These are phyloP conservation scores for Stipa capillata DNA, from an alignment of 176 grass and related monocot genomes.

Conservation along the genomic window DNA sequence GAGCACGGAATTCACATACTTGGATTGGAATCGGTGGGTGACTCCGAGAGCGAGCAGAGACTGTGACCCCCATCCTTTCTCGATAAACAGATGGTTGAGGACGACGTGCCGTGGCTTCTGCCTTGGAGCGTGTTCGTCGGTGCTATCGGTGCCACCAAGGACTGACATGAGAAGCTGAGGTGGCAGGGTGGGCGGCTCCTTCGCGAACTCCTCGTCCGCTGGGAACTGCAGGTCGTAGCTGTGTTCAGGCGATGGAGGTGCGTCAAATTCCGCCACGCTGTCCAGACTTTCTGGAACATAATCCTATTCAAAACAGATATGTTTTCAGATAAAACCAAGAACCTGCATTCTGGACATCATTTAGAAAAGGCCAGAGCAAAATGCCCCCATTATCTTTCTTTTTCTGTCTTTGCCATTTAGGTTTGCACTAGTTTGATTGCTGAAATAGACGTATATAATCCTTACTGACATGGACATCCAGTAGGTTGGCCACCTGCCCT, in stretches of 20 bases:
- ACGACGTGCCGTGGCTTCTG: conserved; percentile 62
- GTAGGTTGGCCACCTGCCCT: conserved; percentile 61
- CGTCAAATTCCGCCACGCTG: conserved; percentile 64
- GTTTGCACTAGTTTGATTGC: background rate
- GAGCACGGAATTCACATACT: conserved; percentile 80
- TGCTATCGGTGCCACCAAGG: conserved; percentile 23
- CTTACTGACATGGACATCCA: conserved; percentile 87
- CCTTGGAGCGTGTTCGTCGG: conserved; percentile 14
- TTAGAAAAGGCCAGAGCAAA: background rate
- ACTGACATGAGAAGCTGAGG: conserved; percentile 53
- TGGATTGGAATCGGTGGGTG: conserved; percentile 74
- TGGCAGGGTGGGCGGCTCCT: conserved; percentile 68
- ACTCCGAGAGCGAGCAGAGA: conserved; percentile 72
- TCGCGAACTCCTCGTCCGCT: conserved; percentile 58
- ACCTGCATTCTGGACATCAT: background rate
- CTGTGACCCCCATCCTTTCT: conserved; percentile 80
- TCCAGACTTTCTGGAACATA: conserved; percentile 74
- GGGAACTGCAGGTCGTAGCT: conserved; percentile 59
- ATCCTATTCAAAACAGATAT: conserved; percentile 36
- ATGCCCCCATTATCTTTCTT: background rate
- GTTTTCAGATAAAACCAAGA: conserved; percentile 20
- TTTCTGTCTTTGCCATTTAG: background rate
- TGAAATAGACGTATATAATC: conserved; percentile 5
- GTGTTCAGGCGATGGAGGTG: conserved; percentile 60
- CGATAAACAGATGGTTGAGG: conserved; percentile 83